Percentiles rank a stretch among this genome's conserved stretches.
These are phyloP conservation scores for Aspergillus pseudotamarii DNA, from an alignment of 2,329 filamentous ascomycete species.

Conservation along the genomic window DNA sequence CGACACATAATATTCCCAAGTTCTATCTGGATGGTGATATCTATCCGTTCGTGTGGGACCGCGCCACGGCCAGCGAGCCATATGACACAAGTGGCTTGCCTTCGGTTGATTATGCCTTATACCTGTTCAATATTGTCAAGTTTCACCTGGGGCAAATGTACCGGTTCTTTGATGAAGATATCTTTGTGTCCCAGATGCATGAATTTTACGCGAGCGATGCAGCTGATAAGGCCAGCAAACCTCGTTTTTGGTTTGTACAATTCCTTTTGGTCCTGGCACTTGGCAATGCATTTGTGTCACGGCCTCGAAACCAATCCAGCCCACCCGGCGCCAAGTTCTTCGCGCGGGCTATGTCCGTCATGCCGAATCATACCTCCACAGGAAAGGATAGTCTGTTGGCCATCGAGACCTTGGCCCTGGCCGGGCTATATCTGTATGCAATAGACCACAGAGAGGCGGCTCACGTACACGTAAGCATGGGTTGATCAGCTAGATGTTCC, in stretches of 20 bases:
- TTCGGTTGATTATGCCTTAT: constrained; percentile 19
- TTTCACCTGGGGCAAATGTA: constrained; percentile 22
- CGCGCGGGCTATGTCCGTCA: neutral
- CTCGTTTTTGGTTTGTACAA: neutral
- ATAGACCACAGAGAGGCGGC: neutral
- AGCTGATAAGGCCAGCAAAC: neutral
- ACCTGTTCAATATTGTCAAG: constrained; percentile 22
- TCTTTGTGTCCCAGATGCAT: constrained; percentile 8
- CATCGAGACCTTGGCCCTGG: neutral
- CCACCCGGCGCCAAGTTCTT: neutral
- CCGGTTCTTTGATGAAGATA: constrained; percentile 19
- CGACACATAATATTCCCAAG: neutral
- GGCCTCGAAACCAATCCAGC: neutral
- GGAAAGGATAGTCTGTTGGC: neutral
- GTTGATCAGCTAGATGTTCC: neutral
- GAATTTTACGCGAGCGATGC: neutral
- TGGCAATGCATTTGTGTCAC: neutral
- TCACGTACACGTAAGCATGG: neutral
- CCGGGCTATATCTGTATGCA: neutral
- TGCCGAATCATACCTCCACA: neutral
- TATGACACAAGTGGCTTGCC: neutral
- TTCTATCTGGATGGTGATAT: neutral
- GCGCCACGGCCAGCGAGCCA: neutral
- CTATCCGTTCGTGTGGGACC: neutral
- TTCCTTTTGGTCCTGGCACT: neutral